Base-by-base conservation (phyloP, 208 protist species). In the Leishmania tarentolae region DNA sequence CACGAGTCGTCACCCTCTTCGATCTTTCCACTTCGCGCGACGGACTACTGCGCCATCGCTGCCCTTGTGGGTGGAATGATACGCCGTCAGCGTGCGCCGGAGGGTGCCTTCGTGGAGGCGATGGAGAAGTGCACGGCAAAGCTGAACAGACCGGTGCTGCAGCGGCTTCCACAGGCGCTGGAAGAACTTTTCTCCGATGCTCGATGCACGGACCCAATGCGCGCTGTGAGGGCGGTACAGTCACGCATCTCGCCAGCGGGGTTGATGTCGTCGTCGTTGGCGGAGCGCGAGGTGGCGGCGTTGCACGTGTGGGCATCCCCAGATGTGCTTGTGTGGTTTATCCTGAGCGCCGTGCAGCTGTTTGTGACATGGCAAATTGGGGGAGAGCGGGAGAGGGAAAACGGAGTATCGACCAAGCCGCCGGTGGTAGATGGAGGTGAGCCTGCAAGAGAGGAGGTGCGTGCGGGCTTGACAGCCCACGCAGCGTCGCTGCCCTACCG, bases 61-160 rank as follows among this genome's bases (percentile, higher is more conserved):
- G 56, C 35, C 69, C 3, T 75, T 56, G 57, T 40, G 1, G 75
- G 76, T 72, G 83, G 75, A 31, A 82, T 82, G 76, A 78, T 84
- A 52, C 84, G 86, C 6, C 87, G 86, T 37, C 56, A 75, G 66
- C 31, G 68, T 0, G 87, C 84, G 1, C 84, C 86, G 19, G 88
- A 90, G 72, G 91, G 89, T n/a, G 83, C 84, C 4, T 94, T 94
- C 52, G 57, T 88, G 76, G 92, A 95, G 78, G 93, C 91, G 19
- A 68, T 91, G 69, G 81, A 90, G 40, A 87, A 83, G 69, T 94
- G 90, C 77, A 88, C 84, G 37, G 72, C 83, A 8, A 73, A 81
- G 72, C 83, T 97, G 70, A 93, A 94, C 63, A 78, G 89, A 8
- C 82, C 77, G 28, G 63, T 73, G 21, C 42, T 76, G 28, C 79